Evolutionary conservation across 768 basidiomycete genomes (phyloP), one percentile per base, ranked within the genome.

Genomic region (Vararia minispora): DNA sequence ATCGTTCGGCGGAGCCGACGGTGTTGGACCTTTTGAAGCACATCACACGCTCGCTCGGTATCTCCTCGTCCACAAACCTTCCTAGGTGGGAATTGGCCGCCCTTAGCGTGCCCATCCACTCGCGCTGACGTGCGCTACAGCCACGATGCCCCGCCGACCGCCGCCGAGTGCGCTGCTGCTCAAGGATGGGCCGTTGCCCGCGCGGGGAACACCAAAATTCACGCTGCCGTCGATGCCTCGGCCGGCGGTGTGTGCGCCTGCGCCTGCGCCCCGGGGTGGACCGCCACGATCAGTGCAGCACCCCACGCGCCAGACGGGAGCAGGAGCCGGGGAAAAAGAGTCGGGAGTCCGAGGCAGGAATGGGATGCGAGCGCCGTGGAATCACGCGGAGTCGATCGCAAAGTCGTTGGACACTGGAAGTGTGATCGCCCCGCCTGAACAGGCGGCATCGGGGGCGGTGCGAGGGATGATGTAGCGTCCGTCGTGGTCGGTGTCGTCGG

Each of bases 91-190:
- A n/a, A n/a, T n/a, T n/a, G n/a, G n/a, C n/a, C n/a, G n/a, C n/a
- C n/a, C n/a, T n/a, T n/a, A n/a, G n/a, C n/a, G n/a, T n/a, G n/a
- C n/a, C n/a, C n/a, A n/a, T n/a, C n/a, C n/a, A n/a, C n/a, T n/a
- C n/a, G n/a, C n/a, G n/a, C n/a, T n/a, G n/a, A n/a, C n/a, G n/a
- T n/a, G n/a, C n/a, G n/a, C n/a, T n/a, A n/a, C 27, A 37, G 16
- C 31, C 33, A 45, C 42, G 28, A 84, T 84, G 79, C 68, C 71
- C 37, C 77, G 81, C 50, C 76, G 83, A 22, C 61, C 71, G 22
- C 76, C 83, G 1, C 83, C 83, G 5, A 66, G 73, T 30, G 65
- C 79, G 21, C 72, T 86, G 43, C 71, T 64, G 33, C 70, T 85
- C 40, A 58, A 68, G 40, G 56, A 62, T 26, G 82, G 79, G 11